These are phyloP conservation scores for Dovyalis caffra DNA, from an alignment of 345 rosid genomes.

Conservation along the genomic window DNA sequence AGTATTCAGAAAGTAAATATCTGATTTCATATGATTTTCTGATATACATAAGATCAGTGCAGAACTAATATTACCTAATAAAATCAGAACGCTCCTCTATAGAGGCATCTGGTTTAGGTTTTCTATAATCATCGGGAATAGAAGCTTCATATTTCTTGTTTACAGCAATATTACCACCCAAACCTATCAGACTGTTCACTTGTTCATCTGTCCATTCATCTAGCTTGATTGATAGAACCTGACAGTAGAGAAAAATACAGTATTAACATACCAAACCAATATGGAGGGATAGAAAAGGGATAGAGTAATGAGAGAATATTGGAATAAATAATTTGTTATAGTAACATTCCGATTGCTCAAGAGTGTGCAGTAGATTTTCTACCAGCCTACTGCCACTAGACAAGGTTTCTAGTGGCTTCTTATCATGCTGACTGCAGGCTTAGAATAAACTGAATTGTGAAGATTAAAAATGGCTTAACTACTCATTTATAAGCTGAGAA, in stretches of 20 bases:
- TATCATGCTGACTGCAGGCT: too few relatives aligned
- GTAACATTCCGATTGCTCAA: too few relatives aligned
- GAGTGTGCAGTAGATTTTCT: too few relatives aligned
- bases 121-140: slow-evolving; percentile 51
- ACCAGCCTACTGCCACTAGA: too few relatives aligned
- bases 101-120: slow-evolving; percentile 77
- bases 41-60: background rate
- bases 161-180: slow-evolving; percentile 74
- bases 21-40: slow-evolving; percentile 12
- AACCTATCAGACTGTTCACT: slow-evolving; percentile 49
- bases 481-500: too few relatives aligned
- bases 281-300: background rate
- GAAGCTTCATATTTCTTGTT: slow-evolving; percentile 79
- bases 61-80: slow-evolving; percentile 50
- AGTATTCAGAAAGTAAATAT: slow-evolving; percentile 17
- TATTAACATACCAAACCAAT: background rate
- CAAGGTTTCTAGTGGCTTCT: too few relatives aligned
- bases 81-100: slow-evolving; percentile 77
- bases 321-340: too few relatives aligned
- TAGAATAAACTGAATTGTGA: too few relatives aligned
- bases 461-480: too few relatives aligned
- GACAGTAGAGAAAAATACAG: slow-evolving; percentile 22
- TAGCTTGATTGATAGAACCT: slow-evolving; percentile 89
- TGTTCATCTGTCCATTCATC: slow-evolving; percentile 98
- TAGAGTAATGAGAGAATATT: too few relatives aligned